Base-by-base conservation (phyloP, 768 basidiomycete species). In the Lactarius pseudohatsudake region DNA sequence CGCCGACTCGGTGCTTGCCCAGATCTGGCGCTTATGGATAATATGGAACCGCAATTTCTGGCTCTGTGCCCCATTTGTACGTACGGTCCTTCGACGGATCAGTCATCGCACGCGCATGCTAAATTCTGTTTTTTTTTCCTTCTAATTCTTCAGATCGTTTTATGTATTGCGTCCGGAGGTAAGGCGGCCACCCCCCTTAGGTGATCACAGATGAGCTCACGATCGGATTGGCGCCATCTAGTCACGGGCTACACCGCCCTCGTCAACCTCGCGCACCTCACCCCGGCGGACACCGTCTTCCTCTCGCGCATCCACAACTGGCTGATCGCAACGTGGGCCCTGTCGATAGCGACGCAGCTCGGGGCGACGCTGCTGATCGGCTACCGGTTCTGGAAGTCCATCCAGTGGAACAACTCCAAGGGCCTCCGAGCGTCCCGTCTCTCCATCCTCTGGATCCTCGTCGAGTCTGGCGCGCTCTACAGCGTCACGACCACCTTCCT, bases 1-100 rank as follows among this genome's bases (percentile, higher is more conserved):
- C 20, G 22, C 43, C 15, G 26, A 36, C 26, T 57, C 56, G 30
- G 13, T 15, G 13, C 43, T 6, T 38, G 16, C 22, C 11, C 28
- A 68, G 67, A 68, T 68, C 20, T 68, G 67, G 67, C 67, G 67
- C 43, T 45, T 68, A 11, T 68, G 64, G 65, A n/a, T 68, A 54
- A 57, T 68, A 15, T 68, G 67, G 67, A 2, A 22, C 34, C 67
- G 67, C 13, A 68, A 64, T 20, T 7, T 57, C 10, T 66, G 43
- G 53, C 59, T 66, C 13, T 5, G n/a, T 26, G 0, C 20, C 38
- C 67, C 67, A 45, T 68, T 68, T 43, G 67, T 68, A 47, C 16
- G 67, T 68, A 2, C 6, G 2, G 6, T 50, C 22, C 40, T 43
- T 9, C 34, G 34, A 34, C 34, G 34, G 34, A 8, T 50, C 8